These are phyloP conservation scores for Cordyceps cicadae DNA, from an alignment of 2,329 filamentous ascomycete species.

Conservation along the genomic window DNA sequence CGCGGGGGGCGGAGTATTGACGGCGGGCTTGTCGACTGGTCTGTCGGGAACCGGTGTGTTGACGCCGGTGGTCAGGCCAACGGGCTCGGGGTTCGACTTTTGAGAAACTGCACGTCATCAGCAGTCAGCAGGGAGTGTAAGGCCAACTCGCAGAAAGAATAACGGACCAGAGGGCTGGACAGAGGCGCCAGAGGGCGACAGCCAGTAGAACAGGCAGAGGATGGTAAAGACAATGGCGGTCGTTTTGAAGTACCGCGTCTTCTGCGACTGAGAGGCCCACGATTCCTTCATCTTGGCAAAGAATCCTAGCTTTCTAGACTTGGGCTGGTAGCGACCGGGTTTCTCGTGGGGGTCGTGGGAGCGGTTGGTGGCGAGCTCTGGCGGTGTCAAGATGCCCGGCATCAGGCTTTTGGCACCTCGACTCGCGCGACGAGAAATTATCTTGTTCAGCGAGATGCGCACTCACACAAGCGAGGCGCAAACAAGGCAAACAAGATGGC, in stretches of 20 bases:
- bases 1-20: not conserved
- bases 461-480: slow-evolving; percentile 13
- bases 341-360: slow-evolving; percentile 58
- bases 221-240: slow-evolving; percentile 52
- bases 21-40: not conserved
- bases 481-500: slow-evolving; percentile 8
- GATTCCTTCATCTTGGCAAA: slow-evolving; percentile 49
- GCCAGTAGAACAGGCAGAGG: slow-evolving; percentile 54
- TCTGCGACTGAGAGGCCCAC: slow-evolving; percentile 57
- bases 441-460: slow-evolving; percentile 11
- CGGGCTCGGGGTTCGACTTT: slow-evolving; percentile 9
- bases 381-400: slow-evolving; percentile 9
- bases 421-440: slow-evolving; percentile 9
- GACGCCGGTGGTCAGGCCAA: slow-evolving; percentile 9
- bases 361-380: slow-evolving; percentile 30
- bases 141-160: not conserved
- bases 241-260: slow-evolving; percentile 57
- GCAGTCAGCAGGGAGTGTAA: not conserved
- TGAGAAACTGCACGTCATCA: not conserved
- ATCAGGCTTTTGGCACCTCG: slow-evolving; percentile 12
- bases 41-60: slow-evolving; percentile 3
- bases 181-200: slow-evolving; percentile 51
- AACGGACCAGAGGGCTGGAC: slow-evolving; percentile 24
- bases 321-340: slow-evolving; percentile 48
- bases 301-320: slow-evolving; percentile 37